phyloP scores from a whole-genome alignment of 2,329 filamentous ascomycete genomes.

The Colletotrichum sp. region DNA sequence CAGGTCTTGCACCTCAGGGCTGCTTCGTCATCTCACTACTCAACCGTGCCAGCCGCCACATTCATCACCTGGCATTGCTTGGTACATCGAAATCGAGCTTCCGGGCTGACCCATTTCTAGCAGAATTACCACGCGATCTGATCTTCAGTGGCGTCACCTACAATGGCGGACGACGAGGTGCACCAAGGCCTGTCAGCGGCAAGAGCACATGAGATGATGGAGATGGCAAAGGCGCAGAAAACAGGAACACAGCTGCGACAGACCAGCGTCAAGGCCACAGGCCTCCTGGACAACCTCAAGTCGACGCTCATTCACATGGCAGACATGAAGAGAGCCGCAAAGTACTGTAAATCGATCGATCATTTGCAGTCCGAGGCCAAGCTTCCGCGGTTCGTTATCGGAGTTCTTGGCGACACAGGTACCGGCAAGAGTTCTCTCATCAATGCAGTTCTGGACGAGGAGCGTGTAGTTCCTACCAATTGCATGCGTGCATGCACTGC shows the following conservation, averaged over 20 bases:
- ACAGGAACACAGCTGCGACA: background rate
- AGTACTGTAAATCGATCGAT: background rate
- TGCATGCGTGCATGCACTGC: constrained; percentile 68
- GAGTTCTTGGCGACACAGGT: constrained; percentile 66
- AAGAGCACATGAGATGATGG: background rate
- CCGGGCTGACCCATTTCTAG: background rate
- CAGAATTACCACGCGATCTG: background rate
- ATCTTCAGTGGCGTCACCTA: background rate
- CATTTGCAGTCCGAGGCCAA: constrained; percentile 30
- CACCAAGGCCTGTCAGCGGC: background rate
- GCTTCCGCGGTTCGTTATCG: constrained; percentile 46
- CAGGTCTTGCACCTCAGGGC: background rate
- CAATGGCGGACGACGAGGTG: background rate
- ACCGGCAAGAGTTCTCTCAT: constrained; percentile 68
- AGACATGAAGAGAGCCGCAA: background rate
- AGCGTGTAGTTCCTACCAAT: constrained; percentile 47
- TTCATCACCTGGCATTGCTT: background rate
- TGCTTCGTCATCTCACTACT: background rate
- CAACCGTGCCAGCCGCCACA: background rate
- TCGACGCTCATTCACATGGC: background rate
- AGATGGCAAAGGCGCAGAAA: background rate
- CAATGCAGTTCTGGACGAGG: constrained; percentile 67
- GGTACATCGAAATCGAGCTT: background rate
- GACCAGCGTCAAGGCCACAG: background rate
- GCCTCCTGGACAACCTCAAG: background rate